Conservation (phyloP, 495 filamentous ascomycete species). For the Penicillium robsamsonii region DNA sequence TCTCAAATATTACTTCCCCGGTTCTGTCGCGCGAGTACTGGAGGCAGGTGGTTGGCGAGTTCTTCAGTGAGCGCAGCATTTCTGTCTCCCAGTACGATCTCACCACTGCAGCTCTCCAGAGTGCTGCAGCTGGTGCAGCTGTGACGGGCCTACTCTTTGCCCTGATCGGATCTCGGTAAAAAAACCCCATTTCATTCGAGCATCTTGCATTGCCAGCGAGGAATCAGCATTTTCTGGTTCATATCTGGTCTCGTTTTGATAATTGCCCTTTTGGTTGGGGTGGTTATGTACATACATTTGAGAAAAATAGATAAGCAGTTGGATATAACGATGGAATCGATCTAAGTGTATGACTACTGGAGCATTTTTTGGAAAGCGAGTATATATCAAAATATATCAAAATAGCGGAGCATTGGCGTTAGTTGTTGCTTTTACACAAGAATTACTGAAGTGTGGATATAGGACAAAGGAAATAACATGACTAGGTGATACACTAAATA, state of each 20-base stretch:
- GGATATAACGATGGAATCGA: conserved; percentile 1
- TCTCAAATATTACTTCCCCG: conserved; percentile 23
- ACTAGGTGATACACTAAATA: conserved; percentile 37
- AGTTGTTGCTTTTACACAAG: background rate
- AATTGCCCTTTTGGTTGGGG: background rate
- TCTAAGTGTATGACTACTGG: conserved; percentile 15
- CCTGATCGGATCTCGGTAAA: conserved; percentile 52
- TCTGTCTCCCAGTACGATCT: conserved; percentile 69
- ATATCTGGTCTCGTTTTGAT: conserved; percentile 3
- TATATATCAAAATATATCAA: background rate
- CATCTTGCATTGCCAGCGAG: background rate
- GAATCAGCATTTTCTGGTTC: background rate
- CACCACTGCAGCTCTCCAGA: conserved; percentile 67
- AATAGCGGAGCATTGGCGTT: background rate
- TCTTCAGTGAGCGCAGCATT: conserved; percentile 68
- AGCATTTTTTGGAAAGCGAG: conserved; percentile 1
- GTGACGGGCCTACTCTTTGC: conserved; percentile 59
- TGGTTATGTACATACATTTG: conserved; percentile 24
- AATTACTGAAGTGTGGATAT: background rate
- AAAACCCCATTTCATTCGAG: background rate
- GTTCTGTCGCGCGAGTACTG: conserved; percentile 43
- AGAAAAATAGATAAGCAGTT: conserved; percentile 13
- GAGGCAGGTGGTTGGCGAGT: conserved; percentile 47
- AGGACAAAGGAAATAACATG: conserved; percentile 34
- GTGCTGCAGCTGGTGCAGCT: conserved; percentile 69